Base-by-base conservation (phyloP, 106 monocot species). In the Allium cepa region DNA sequence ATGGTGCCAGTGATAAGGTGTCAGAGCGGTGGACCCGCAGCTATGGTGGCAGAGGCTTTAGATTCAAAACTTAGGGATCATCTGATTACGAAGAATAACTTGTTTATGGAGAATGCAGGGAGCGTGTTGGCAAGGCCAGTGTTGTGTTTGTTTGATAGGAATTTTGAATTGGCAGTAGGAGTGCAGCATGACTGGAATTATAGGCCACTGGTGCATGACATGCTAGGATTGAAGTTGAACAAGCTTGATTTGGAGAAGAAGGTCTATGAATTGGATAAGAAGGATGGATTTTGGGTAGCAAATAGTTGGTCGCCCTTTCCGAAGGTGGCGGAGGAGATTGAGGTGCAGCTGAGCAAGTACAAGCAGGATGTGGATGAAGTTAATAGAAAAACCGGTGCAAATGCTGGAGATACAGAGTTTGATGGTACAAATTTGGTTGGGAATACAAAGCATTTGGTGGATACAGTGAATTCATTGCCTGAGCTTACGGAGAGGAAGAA, bases 121-220 rank as follows among this genome's bases (percentile, higher is more conserved):
- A 62, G 71, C 48, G 79, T 86, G 0, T 92, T 92, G 75, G 92
- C 92, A 73, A 81, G 96, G 22, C 92, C 92, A 0, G 58, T 97
- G 6, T 67, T 97, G 27, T 97, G 96, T 57, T 52, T 97, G 3
- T 97, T 97, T 11, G 96, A 97, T 65, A 50, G 92, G 60, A 97
- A 97, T 60, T 97, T 97, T 27, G 96, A 97, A 69, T 82, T 97
- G 8, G 81, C 92, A 0, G 96, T 97, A 18, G 96, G 86, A 10
- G 70, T 97, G 47, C 88, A 97, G 84, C 96, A 92, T 62, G 96
- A 97, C 47, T 97, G 88, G 92, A 92, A 76, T 62, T 97, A 97
- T 67, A 68, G 96, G 26, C 81, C 92, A 2, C 64, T 97, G 51
- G 88, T 92, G 46, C 96, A 92, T 64, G 92, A 97, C 46, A 74